These are phyloP conservation scores for Triglochin maritima DNA, from an alignment of 106 monocot species.

Conservation along the genomic window DNA sequence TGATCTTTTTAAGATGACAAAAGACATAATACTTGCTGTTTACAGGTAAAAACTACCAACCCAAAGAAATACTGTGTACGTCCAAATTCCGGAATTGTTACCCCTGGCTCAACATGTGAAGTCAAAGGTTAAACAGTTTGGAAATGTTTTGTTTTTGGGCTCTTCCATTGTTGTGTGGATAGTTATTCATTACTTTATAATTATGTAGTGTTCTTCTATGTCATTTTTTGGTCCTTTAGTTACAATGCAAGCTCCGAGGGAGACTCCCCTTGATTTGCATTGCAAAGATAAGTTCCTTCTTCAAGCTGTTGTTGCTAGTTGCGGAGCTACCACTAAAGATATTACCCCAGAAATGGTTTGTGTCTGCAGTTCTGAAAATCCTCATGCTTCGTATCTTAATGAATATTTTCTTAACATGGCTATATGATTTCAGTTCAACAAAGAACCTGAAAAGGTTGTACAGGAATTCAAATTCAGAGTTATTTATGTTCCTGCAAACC, in stretches of 20 bases:
- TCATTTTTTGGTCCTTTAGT: slow-evolving; percentile 1
- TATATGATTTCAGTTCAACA: slow-evolving; percentile 55
- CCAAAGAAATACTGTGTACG: slow-evolving; percentile 30
- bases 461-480: slow-evolving; percentile 76
- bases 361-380: no score
- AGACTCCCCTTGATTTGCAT: slow-evolving; percentile 15
- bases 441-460: slow-evolving; percentile 52
- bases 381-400: no score
- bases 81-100: slow-evolving; percentile 18
- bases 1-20: background rate
- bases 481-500: slow-evolving; percentile 68
- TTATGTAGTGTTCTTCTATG: background rate
- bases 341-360: slow-evolving; percentile 20
- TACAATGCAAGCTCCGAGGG: slow-evolving; percentile 20
- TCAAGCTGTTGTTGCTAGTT: slow-evolving; percentile 10
- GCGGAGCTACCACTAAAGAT: slow-evolving; percentile 6
- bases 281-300: slow-evolving; percentile 32
- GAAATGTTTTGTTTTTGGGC: background rate
- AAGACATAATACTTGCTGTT: background rate
- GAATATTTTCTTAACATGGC: no score
- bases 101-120: slow-evolving; percentile 15
- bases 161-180: background rate
- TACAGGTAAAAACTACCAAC: slow-evolving; percentile 26
- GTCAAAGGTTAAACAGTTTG: slow-evolving; percentile 9
- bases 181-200: background rate